These are phyloP conservation scores for Paramecium primaurelia DNA, from an alignment of 73 alveolate species.

Conservation along the genomic window DNA sequence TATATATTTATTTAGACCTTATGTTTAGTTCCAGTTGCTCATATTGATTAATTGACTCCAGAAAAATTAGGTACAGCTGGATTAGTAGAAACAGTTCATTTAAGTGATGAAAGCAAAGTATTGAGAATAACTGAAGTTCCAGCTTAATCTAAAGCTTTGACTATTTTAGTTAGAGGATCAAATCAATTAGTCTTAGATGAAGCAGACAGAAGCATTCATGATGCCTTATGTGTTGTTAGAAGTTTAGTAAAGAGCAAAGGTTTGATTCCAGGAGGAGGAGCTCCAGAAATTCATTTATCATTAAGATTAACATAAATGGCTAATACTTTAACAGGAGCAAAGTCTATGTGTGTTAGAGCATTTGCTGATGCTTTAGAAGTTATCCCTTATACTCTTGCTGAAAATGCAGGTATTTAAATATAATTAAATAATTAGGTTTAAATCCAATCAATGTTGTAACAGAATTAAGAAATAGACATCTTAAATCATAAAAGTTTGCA, in stretches of 20 bases:
- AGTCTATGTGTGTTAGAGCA: conserved; percentile 77
- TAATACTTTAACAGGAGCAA: conserved; percentile 70
- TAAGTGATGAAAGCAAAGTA: conserved; percentile 88
- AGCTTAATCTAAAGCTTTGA: conserved; percentile 87
- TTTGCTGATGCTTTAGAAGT: conserved; percentile 97
- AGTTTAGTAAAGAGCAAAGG: conserved; percentile 97
- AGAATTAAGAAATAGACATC: conserved; percentile 96
- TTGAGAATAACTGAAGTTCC: conserved; percentile 94
- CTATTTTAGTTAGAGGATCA: conserved; percentile 98
- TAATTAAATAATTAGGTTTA: conserved; percentile 67
- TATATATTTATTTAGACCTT: conserved; percentile 54
- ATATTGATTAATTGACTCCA: conserved; percentile 94
- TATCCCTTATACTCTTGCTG: conserved; percentile 99
- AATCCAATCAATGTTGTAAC: conserved; percentile 98
- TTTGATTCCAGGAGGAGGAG: conserved; percentile 99
- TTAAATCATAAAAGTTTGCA: conserved; percentile 84
- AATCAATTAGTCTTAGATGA: conserved; percentile 84
- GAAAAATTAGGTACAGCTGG: conserved; percentile 97
- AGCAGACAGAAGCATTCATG: conserved; percentile 98
- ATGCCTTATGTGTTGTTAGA: conserved; percentile 99
- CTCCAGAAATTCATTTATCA: conserved; percentile 98
- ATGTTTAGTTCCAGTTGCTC: conserved; percentile 94
- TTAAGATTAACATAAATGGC: conserved; percentile 81
- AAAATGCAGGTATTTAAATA: conserved; percentile 85
- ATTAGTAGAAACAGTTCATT: conserved; percentile 85